Conservation (phyloP, 768 basidiomycete genomes). For the Collybia nuda region DNA sequence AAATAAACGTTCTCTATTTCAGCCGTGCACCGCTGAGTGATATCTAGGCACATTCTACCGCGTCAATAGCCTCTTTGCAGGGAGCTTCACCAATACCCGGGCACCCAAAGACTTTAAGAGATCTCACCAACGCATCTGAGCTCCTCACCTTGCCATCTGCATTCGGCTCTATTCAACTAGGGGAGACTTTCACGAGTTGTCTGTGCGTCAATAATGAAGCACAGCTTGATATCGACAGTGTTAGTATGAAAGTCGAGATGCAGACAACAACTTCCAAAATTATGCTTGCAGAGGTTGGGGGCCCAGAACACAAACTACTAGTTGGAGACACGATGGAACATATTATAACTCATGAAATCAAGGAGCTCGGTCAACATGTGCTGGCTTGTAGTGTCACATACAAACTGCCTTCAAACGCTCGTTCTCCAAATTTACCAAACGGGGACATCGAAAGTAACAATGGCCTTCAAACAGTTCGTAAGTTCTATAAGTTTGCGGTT, state of each 20-base stretch:
- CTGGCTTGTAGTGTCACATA: constrained; percentile 85
- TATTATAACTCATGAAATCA: constrained; percentile 84
- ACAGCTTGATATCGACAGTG: constrained; percentile 57
- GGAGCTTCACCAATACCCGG: constrained; percentile 66
- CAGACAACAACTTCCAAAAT: constrained; percentile 75
- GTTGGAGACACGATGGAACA: constrained; percentile 64
- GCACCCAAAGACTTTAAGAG: constrained; percentile 82
- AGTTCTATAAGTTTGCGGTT: constrained; percentile 91
- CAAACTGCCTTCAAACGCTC: constrained; percentile 61
- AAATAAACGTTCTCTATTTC: not conserved
- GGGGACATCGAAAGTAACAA: constrained; percentile 51
- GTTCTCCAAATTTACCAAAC: constrained; percentile 45
- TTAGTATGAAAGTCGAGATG: constrained; percentile 77
- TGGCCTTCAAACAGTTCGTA: constrained; percentile 69
- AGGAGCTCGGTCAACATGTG: constrained; percentile 91
- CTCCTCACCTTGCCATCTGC: constrained; percentile 79
- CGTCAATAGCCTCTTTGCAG: constrained; percentile 76
- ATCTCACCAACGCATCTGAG: constrained; percentile 77
- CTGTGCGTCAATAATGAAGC: constrained; percentile 84
- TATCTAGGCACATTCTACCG: constrained; percentile 64
- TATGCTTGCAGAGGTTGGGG: constrained; percentile 63
- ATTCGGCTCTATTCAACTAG: constrained; percentile 86
- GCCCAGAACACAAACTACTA: constrained; percentile 42
- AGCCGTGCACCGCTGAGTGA: not conserved
- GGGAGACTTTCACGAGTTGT: constrained; percentile 84